Evolutionary conservation across 2,329 filamentous ascomycete species (phyloP).

Genomic region (Penicillium sp.): DNA sequence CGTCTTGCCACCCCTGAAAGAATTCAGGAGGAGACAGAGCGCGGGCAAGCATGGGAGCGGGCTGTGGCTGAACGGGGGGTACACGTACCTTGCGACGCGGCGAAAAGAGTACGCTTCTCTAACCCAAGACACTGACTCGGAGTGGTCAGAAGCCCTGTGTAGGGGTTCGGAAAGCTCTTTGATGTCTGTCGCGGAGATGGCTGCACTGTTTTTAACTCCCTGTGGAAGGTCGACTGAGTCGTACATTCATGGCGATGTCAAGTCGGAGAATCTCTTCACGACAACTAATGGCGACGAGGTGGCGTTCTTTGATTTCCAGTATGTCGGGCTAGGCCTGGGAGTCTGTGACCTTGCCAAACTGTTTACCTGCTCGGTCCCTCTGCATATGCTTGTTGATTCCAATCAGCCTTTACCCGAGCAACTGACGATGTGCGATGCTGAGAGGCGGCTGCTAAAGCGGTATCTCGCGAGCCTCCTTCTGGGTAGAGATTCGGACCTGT

Average conservation of each 20-base stretch:
- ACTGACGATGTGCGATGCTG: conserved; percentile 49
- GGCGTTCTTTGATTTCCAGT: conserved; percentile 67
- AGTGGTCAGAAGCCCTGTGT: conserved; percentile 54
- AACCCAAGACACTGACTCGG: conserved; percentile 43
- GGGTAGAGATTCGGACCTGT: conserved; percentile 30
- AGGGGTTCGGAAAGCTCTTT: conserved; percentile 14
- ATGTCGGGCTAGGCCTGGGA: conserved; percentile 59
- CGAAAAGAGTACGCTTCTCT: conserved; percentile 52
- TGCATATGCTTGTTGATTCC: conserved; percentile 46
- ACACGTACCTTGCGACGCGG: conserved; percentile 63
- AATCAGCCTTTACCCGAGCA: conserved; percentile 31
- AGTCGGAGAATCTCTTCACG: conserved; percentile 64
- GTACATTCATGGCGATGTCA: conserved; percentile 64
- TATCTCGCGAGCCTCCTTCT: conserved; percentile 38
- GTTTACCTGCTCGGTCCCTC: conserved; percentile 61
- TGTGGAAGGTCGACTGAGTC: conserved; percentile 48
- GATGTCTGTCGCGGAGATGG: conserved; percentile 49
- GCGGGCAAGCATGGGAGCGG: conserved; percentile 19
- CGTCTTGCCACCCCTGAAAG: conserved; percentile 52
- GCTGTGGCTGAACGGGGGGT: conserved; percentile 62
- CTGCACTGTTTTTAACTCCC: conserved; percentile 49
- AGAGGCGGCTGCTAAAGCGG: conserved; percentile 47
- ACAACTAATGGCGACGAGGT: conserved; percentile 47
- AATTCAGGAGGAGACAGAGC: conserved; percentile 36
- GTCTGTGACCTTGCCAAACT: conserved; percentile 63